Conservation (phyloP, 2,329 filamentous ascomycete species). For the Ophiostoma fasciatum region DNA sequence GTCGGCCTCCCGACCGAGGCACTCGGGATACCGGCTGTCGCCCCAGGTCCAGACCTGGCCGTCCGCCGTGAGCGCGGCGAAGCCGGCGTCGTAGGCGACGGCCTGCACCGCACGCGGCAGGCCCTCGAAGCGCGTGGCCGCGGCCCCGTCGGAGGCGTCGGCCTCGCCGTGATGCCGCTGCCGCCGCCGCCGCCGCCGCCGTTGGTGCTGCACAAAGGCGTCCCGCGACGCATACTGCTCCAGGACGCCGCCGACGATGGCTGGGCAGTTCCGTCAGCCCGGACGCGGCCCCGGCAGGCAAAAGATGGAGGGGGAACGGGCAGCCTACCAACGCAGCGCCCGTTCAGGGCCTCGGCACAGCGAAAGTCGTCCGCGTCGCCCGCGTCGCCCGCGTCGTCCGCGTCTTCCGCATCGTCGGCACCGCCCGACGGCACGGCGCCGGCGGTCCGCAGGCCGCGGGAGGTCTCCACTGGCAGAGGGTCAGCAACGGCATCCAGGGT, state of each 20-base stretch:
- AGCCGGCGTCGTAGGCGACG: constrained; percentile 33
- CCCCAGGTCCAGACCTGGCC: constrained; percentile 38
- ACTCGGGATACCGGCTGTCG: constrained; percentile 41
- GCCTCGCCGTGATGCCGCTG: no score
- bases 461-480: background rate
- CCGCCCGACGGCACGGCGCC: background rate
- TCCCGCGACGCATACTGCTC: constrained; percentile 15
- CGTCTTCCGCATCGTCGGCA: background rate
- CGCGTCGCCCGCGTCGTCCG: no score
- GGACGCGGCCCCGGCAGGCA: no score
- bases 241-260: no score
- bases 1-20: constrained; percentile 35
- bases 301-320: no score
- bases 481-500: no score
- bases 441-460: background rate
- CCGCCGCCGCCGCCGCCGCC: no score
- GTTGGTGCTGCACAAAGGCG: background rate
- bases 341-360: constrained; percentile 17
- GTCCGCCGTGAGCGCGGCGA: constrained; percentile 28
- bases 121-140: constrained; percentile 10
- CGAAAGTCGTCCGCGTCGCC: no score
- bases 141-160: background rate
- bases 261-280: no score
- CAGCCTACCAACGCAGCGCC: constrained; percentile 17
- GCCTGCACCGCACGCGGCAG: constrained; percentile 29